These are phyloP conservation scores for Hydrangea macrophylla DNA, from an alignment of 148 eudicot species.

Conservation along the genomic window DNA sequence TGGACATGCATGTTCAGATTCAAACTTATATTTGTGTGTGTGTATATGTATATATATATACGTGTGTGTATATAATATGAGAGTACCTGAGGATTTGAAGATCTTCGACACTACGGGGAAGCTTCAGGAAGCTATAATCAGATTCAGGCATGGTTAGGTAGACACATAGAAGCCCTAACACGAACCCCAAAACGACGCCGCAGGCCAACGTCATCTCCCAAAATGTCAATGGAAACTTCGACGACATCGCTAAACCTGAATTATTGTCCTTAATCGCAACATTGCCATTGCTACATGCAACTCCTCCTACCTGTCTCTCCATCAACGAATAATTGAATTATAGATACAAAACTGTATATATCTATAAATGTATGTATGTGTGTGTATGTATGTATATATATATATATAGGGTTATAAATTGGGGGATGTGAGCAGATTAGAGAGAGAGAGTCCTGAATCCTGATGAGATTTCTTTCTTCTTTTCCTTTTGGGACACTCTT, in stretches of 20 bases:
- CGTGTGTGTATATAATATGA: not conserved
- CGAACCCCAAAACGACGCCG: constrained; percentile 60
- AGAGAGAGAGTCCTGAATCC: constrained; percentile 2
- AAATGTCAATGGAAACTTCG: constrained; percentile 60
- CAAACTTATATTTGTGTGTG: not conserved
- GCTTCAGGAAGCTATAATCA: constrained; percentile 95
- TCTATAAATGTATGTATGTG: no score
- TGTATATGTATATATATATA: not conserved
- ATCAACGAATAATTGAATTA: no score
- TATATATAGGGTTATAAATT: not conserved
- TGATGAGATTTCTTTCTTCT: constrained; percentile 1
- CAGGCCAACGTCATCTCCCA: constrained; percentile 62
- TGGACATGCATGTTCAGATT: no score
- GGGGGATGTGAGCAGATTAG: not conserved
- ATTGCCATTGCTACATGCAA: constrained; percentile 15
- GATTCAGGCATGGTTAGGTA: constrained; percentile 86
- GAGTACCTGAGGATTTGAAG: constrained; percentile 74
- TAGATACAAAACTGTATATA: no score
- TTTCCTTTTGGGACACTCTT: constrained; percentile 3
- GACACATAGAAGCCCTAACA: constrained; percentile 55
- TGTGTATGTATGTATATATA: not conserved
- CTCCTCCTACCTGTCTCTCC: constrained; percentile 26
- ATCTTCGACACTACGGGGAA: constrained; percentile 73
- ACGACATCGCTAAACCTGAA: not conserved
- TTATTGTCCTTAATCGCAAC: not conserved